phyloP scores from a whole-genome alignment of 2,329 filamentous ascomycete species.

The Pestalotiopsis sp. region DNA sequence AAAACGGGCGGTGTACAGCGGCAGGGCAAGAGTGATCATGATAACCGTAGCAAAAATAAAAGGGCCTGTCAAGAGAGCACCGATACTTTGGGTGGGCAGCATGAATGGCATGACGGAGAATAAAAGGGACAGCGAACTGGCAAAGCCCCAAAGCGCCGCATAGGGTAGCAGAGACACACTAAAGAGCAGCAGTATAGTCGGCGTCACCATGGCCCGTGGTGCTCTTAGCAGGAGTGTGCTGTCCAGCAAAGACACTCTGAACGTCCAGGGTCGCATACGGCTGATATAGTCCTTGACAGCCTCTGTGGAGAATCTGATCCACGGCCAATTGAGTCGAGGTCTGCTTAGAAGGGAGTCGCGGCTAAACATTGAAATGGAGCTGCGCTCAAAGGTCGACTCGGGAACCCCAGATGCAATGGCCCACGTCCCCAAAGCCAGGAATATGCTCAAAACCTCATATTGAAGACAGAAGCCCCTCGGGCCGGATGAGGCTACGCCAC shows the following conservation, averaged over 20 bases:
- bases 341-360: conserved; percentile 21
- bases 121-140: conserved; percentile 47
- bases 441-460: conserved; percentile 53
- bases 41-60: conserved; percentile 42
- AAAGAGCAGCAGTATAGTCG: conserved; percentile 50
- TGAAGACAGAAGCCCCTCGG: conserved; percentile 46
- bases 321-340: conserved; percentile 20
- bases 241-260: conserved; percentile 31
- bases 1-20: conserved; percentile 33
- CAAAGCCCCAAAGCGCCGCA: conserved; percentile 49
- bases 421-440: conserved; percentile 49
- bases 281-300: conserved; percentile 38
- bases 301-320: conserved; percentile 32
- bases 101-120: conserved; percentile 47
- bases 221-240: conserved; percentile 42
- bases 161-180: conserved; percentile 47
- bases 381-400: conserved; percentile 55
- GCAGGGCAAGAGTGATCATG: conserved; percentile 35
- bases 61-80: conserved; percentile 46
- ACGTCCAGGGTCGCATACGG: conserved; percentile 42
- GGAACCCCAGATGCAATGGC: conserved; percentile 50
- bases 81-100: conserved; percentile 41
- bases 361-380: conserved; percentile 25
- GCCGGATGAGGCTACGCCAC: conserved; percentile 48
- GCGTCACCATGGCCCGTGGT: conserved; percentile 50